phyloP scores from a whole-genome alignment of 2,329 filamentous ascomycete genomes.

The Sporothrix sp. region DNA sequence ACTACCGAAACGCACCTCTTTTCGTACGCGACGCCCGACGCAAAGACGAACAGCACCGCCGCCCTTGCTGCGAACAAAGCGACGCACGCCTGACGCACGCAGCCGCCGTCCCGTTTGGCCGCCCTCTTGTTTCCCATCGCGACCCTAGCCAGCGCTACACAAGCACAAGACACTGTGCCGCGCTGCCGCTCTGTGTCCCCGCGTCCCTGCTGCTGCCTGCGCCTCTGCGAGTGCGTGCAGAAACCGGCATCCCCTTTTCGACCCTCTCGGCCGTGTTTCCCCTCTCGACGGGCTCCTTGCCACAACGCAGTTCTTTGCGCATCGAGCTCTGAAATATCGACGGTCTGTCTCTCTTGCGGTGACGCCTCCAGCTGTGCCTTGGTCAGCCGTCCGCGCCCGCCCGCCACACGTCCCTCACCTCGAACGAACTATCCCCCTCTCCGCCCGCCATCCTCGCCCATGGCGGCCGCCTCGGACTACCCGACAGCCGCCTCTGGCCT shows the following conservation, averaged over 20 bases:
- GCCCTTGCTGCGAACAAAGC: too few species aligned
- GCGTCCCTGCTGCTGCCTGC: neutral
- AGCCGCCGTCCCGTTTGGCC: neutral
- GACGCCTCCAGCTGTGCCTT: too few species aligned
- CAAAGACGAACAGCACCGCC: neutral
- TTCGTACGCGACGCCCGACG: neutral
- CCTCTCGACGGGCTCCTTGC: neutral
- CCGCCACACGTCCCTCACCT: too few species aligned
- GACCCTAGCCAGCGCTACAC: slow-evolving; percentile 4
- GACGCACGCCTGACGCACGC: neutral
- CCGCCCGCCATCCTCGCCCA: neutral
- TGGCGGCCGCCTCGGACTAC: slow-evolving; percentile 17
- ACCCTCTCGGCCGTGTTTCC: neutral
- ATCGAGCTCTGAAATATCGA: too few species aligned
- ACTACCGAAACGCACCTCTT: neutral
- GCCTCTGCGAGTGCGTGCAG: neutral
- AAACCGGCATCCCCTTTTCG: neutral
- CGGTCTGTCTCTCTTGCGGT: neutral
- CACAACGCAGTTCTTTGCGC: neutral
- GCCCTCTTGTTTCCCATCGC: neutral
- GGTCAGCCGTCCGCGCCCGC: too few species aligned
- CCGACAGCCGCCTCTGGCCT: slow-evolving; percentile 9
- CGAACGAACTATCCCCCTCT: neutral
- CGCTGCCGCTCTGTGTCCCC: neutral
- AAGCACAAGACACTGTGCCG: slow-evolving; percentile 6